Base-by-base conservation (phyloP, 306 rosid genomes). In the Sophora flavescens region DNA sequence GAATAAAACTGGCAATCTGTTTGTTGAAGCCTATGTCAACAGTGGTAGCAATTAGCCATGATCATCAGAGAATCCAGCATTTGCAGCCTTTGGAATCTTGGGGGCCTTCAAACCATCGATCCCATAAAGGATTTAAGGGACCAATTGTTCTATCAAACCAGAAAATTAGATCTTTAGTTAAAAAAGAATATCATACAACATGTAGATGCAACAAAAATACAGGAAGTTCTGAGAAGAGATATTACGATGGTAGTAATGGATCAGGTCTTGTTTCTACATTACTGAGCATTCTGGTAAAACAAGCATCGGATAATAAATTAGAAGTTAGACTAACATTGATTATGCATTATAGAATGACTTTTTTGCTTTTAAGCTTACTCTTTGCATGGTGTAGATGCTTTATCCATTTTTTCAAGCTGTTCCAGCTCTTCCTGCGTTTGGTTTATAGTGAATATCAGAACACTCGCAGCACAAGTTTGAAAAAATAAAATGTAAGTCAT, bases 101-200 rank as follows among this genome's bases (percentile, higher is more conserved):
- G 2, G 90, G 93, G 2, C 96, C 97, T 84, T 96, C 99, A 64
- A 96, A 96, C 99, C 99, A 96, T 77, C 93, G 83, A 82, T 96
- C 99, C 98, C 99, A 96, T 8, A 75, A 48, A 22, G 93, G 89
- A 85, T 82, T 96, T 44, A 88, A 4, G 14, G 98, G 99, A 70
- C 97, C 97, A 17, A 38, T 69, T 30, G 97, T 89, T 77, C 99
- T 96, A 90, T 57, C 60, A 73, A 44, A 81, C 52, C 58, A 76
- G 12, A 48, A 76, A 66, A 77, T 33, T 54, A 69, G 15, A 75
- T 59, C 42, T 54, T 35, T 57, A 32, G 56, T 78, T 75, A 5
- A 81, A 51, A 1, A 56, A 35, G 26, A n/a, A 39, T 17, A 38
- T 72, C 15, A 48, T 63, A 47, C 57, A 11, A 16, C 8, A 22